Conservation (phyloP, 352 stramenopile genomes). For the Pythium grandisporangium region DNA sequence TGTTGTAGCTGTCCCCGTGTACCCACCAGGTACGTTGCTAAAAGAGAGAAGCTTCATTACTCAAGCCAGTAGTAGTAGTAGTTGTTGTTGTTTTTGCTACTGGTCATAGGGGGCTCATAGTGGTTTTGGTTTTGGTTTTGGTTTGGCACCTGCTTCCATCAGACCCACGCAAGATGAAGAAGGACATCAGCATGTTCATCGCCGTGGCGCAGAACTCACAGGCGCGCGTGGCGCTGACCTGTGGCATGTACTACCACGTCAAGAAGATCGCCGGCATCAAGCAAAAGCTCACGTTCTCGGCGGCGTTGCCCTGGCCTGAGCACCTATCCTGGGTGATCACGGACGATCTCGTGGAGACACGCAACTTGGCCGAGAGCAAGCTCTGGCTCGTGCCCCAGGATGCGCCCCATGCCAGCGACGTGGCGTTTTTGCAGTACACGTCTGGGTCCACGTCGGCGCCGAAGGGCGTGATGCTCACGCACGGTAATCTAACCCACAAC, state of each 20-base stretch:
- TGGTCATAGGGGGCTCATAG: too few species aligned
- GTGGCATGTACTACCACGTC: constrained; percentile 87
- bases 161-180: constrained; percentile 92
- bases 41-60: background rate
- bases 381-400: constrained; percentile 27
- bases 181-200: constrained; percentile 94
- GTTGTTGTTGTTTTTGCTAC: too few species aligned
- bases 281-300: constrained; percentile 70
- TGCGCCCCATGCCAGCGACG: constrained; percentile 28
- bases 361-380: constrained; percentile 25
- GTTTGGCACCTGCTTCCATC: constrained; percentile 43
- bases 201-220: constrained; percentile 88
- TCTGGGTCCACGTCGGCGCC: constrained; percentile 96
- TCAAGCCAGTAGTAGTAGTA: background rate
- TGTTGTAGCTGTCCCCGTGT: constrained; percentile 91
- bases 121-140: too few species aligned
- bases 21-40: constrained; percentile 41
- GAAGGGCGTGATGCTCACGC: constrained; percentile 98
- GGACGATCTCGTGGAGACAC: constrained; percentile 50
- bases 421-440: constrained; percentile 99
- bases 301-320: constrained; percentile 73
- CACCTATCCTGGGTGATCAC: constrained; percentile 84
- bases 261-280: constrained; percentile 90
- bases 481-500: constrained; percentile 97
- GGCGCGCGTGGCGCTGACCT: constrained; percentile 91